Conservation (phyloP, 306 rosid genomes). For the Elaeagnus macrophylla region DNA sequence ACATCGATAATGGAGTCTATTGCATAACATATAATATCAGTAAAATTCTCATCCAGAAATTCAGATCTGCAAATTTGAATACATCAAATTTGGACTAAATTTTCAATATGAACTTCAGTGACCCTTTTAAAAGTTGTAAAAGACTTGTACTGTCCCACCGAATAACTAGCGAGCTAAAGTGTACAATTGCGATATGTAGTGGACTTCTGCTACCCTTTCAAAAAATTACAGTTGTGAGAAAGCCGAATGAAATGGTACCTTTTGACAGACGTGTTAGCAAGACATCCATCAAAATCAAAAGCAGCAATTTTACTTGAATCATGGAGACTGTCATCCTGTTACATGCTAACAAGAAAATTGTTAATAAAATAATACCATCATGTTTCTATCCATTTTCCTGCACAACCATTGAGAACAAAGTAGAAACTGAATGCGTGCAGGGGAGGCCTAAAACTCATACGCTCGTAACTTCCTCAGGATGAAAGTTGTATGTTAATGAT, state of each 20-base stretch:
- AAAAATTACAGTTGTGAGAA: neutral
- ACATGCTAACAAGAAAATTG: conserved; percentile 12
- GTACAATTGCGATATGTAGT: too few species aligned
- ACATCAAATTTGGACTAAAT: too few species aligned
- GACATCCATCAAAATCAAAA: conserved; percentile 96
- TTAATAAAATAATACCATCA: neutral
- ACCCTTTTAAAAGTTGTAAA: too few species aligned
- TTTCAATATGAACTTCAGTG: too few species aligned
- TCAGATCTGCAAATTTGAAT: too few species aligned
- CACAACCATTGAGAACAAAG: neutral
- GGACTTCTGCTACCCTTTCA: neutral
- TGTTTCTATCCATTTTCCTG: neutral
- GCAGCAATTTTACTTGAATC: conserved; percentile 92
- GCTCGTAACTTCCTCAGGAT: too few species aligned
- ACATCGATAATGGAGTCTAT: too few species aligned
- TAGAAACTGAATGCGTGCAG: neutral
- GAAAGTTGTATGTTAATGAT: too few species aligned
- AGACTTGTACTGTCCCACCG: too few species aligned
- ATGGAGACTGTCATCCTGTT: conserved; percentile 66
- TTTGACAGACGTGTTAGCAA: conserved; percentile 61
- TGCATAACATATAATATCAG: too few species aligned
- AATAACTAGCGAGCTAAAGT: too few species aligned
- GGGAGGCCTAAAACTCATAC: neutral
- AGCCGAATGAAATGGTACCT: conserved; percentile 29
- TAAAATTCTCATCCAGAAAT: too few species aligned